These are phyloP conservation scores for Lachancea sp. DNA, from an alignment of 805 yeast genomes.

Conservation along the genomic window DNA sequence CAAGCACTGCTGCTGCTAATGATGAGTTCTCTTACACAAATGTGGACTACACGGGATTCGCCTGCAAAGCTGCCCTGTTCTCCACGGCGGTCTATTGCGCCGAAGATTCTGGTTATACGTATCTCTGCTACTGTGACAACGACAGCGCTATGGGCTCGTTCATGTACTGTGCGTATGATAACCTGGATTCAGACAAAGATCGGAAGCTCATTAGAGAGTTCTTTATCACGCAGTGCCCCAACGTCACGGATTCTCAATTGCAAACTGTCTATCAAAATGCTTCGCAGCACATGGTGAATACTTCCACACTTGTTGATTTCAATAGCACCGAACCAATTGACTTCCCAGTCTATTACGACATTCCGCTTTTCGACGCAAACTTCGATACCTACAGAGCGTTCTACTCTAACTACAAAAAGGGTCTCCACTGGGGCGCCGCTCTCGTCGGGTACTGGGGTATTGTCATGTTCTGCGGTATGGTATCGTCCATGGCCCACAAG, in stretches of 20 bases:
- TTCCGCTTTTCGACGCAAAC: constrained; percentile 22
- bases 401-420: constrained; percentile 34
- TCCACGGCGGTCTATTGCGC: constrained; percentile 22
- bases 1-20: constrained; percentile 1
- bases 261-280: constrained; percentile 39
- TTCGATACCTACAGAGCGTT: constrained; percentile 26
- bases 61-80: constrained; percentile 25
- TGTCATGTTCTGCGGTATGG: constrained; percentile 37
- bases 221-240: constrained; percentile 27
- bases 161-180: constrained; percentile 26
- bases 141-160: constrained; percentile 29
- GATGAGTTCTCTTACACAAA: constrained; percentile 13
- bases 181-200: constrained; percentile 10
- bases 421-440: constrained; percentile 43
- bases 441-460: constrained; percentile 45
- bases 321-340: constrained; percentile 30
- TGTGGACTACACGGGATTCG: constrained; percentile 16
- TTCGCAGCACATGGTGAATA: constrained; percentile 35
- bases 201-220: constrained; percentile 14
- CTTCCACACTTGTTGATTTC: constrained; percentile 30
- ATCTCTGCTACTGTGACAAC: constrained; percentile 24
- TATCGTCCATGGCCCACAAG: constrained; percentile 37
- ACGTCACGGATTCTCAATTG: constrained; percentile 33
- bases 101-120: constrained; percentile 15
- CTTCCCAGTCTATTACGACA: constrained; percentile 34